phyloP scores from a whole-genome alignment of 306 rosid species.

The Castanea crenata region DNA sequence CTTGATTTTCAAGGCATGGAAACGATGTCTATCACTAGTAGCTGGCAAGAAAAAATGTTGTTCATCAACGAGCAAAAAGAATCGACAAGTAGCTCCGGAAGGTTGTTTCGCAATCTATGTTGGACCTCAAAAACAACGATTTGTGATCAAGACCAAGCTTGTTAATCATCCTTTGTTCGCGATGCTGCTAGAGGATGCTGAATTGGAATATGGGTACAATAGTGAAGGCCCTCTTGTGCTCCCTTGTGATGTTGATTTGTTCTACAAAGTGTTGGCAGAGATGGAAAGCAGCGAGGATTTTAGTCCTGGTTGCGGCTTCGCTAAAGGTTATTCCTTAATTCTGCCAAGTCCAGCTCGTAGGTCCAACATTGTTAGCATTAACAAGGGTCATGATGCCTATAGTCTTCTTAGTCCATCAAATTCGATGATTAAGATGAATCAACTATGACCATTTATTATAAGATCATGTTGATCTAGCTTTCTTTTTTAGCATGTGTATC shows the following conservation, averaged over 20 bases:
- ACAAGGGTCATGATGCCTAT: no score
- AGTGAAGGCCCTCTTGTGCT: conserved; percentile 71
- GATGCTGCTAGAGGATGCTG: conserved; percentile 60
- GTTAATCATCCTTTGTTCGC: conserved; percentile 59
- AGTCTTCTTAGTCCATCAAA: no score
- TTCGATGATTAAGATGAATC: no score
- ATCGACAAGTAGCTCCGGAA: conserved; percentile 21
- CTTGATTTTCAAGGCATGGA: conserved; percentile 35
- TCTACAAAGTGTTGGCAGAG: conserved; percentile 53
- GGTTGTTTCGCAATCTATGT: conserved; percentile 64
- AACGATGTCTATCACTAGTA: conserved; percentile 25
- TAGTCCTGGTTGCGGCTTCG: background rate
- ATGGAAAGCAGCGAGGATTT: conserved; percentile 23
- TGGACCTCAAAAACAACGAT: conserved; percentile 50
- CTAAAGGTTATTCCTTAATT: no score
- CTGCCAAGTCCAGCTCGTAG: no score
- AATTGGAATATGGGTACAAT: conserved; percentile 51
- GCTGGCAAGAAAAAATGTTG: background rate
- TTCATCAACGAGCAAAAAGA: background rate
- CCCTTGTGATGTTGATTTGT: conserved; percentile 65
- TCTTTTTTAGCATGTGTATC: no score
- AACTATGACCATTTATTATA: no score
- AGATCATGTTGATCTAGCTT: no score
- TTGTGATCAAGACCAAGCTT: conserved; percentile 40
- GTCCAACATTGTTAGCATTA: no score